These are phyloP conservation scores for Jaltomata sinuosa DNA, from an alignment of 257 asterid species.

Conservation along the genomic window DNA sequence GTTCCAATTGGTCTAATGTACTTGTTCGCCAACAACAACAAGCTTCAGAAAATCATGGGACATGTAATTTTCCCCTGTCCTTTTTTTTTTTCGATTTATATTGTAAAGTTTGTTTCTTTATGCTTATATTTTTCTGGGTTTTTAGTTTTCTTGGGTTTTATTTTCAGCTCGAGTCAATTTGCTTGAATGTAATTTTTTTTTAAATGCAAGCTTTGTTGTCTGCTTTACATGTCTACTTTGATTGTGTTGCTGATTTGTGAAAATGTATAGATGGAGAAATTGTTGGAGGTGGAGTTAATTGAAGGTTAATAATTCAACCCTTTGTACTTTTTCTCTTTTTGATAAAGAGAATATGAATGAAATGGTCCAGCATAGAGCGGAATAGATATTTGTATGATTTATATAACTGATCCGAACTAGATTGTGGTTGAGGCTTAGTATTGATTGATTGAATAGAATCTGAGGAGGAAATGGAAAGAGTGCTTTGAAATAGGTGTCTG, in stretches of 20 bases:
- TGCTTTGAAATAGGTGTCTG: background rate
- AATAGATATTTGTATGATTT: background rate
- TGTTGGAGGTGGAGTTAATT: background rate
- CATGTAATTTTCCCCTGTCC: slow-evolving; percentile 26
- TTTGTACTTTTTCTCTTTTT: background rate
- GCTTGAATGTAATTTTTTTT: background rate
- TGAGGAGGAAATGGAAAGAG: background rate
- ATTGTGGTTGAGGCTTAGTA: background rate
- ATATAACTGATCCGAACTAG: background rate
- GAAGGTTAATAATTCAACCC: background rate
- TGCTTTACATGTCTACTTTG: background rate
- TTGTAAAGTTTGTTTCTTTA: background rate
- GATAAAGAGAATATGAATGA: background rate
- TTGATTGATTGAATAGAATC: background rate
- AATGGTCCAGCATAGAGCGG: background rate
- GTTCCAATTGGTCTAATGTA: slow-evolving; percentile 92
- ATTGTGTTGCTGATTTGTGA: background rate
- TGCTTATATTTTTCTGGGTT: background rate
- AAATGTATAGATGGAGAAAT: background rate
- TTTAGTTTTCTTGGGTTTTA: background rate
- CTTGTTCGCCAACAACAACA: slow-evolving; percentile 69
- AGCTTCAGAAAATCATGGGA: slow-evolving; percentile 82
- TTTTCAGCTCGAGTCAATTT: background rate
- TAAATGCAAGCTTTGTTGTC: background rate
- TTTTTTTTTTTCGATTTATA: background rate